Evolutionary conservation across 768 basidiomycete species (phyloP).

Genomic region (Mycena chlorophos): DNA sequence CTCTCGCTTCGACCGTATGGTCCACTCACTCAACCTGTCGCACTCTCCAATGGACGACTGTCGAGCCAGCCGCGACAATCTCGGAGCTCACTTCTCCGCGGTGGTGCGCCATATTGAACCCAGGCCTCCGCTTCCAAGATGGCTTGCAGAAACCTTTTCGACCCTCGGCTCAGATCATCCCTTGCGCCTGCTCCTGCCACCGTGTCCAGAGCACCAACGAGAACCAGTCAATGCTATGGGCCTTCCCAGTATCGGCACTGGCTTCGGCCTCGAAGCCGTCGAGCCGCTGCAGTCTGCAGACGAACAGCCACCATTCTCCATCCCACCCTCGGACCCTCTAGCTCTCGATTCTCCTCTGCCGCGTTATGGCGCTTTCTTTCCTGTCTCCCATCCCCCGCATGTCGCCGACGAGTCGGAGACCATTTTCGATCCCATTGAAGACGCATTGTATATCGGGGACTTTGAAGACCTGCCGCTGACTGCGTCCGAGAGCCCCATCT

Average conservation of each 20-base stretch:
- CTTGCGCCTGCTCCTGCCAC: slow-evolving; percentile 32
- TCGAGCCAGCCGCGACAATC: slow-evolving; percentile 31
- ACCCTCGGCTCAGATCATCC: slow-evolving; percentile 36
- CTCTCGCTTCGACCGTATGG: slow-evolving; percentile 65
- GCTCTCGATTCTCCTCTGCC: neutral
- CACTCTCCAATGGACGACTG: slow-evolving; percentile 43
- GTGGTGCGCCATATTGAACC: slow-evolving; percentile 36
- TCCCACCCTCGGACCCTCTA: neutral
- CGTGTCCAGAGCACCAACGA: too few species aligned
- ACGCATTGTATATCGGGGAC: neutral
- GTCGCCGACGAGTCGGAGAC: neutral
- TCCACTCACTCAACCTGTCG: slow-evolving; percentile 54
- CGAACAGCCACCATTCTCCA: slow-evolving; percentile 13
- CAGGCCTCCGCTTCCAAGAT: slow-evolving; percentile 37
- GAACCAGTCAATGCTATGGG: neutral
- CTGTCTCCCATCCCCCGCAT: neutral
- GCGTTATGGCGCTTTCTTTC: neutral
- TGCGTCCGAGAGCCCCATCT: slow-evolving; percentile 52
- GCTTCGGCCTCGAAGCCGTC: too few species aligned
- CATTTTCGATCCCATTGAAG: neutral
- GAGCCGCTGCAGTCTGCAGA: neutral
- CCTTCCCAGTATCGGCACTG: slow-evolving; percentile 7
- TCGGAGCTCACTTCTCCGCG: slow-evolving; percentile 46
- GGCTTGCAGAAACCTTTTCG: slow-evolving; percentile 43
- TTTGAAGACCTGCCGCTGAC: neutral